phyloP scores from a whole-genome alignment of 768 basidiomycete species.

The Dictyophora rubrovolvata region DNA sequence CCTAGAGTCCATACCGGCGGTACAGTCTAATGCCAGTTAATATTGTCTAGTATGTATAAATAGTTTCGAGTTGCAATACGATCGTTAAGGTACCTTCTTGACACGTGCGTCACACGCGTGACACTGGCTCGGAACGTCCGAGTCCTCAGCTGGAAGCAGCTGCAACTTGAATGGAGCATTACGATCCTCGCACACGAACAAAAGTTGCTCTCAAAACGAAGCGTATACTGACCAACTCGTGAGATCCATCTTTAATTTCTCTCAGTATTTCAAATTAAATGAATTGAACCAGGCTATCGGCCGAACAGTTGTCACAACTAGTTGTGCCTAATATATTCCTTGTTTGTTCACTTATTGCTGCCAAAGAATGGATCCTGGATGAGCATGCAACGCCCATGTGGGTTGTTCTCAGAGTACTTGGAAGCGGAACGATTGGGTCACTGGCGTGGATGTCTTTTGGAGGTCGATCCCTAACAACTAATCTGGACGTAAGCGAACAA shows the following conservation, averaged over 20 bases:
- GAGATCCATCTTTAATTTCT: not conserved
- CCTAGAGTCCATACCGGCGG: too few relatives aligned
- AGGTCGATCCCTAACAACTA: slow-evolving; percentile 40
- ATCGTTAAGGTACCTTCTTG: not conserved
- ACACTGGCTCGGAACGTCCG: not conserved
- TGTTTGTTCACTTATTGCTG: slow-evolving; percentile 49
- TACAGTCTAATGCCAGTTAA: not conserved
- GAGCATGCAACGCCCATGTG: slow-evolving; percentile 66
- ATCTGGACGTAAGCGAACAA: slow-evolving; percentile 43
- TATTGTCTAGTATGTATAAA: too few relatives aligned
- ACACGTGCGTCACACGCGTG: not conserved
- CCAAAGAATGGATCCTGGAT: slow-evolving; percentile 57
- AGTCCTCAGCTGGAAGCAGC: not conserved
- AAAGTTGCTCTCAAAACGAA: slow-evolving; percentile 24
- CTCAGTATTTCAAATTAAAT: slow-evolving; percentile 9
- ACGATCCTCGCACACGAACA: slow-evolving; percentile 25
- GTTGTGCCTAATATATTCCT: slow-evolving; percentile 54
- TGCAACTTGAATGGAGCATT: slow-evolving; percentile 1
- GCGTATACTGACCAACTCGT: slow-evolving; percentile 16
- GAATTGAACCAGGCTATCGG: slow-evolving; percentile 34
- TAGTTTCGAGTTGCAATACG: not conserved
- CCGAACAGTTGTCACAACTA: slow-evolving; percentile 43
- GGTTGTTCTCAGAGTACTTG: slow-evolving; percentile 64
- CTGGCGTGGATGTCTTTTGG: slow-evolving; percentile 49
- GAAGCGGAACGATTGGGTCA: slow-evolving; percentile 58